phyloP scores from a whole-genome alignment of 768 basidiomycete species.

The Collybia nuda region DNA sequence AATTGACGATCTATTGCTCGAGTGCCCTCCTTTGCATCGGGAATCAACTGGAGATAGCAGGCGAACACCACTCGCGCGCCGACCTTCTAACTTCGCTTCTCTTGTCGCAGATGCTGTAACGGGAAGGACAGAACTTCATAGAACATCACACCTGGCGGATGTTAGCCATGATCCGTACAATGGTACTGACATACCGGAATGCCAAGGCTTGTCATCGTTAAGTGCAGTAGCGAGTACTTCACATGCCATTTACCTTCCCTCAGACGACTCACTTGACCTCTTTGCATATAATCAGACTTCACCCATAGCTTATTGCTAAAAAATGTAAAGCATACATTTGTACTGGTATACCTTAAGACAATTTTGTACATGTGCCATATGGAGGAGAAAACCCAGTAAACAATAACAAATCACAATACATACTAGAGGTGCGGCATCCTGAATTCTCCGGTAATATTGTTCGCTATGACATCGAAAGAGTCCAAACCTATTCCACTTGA shows the following conservation, averaged over 20 bases:
- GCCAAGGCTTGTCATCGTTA: too few species aligned
- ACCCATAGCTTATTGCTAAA: background rate
- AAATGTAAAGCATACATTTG: too few species aligned
- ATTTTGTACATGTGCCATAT: too few species aligned
- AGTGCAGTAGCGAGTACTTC: background rate
- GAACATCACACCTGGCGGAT: too few species aligned
- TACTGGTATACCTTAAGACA: too few species aligned
- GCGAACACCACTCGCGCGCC: background rate
- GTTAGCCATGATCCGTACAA: too few species aligned
- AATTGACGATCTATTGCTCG: too few species aligned
- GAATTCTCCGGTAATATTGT: background rate
- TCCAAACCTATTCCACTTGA: conserved; percentile 53
- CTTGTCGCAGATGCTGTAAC: conserved; percentile 38
- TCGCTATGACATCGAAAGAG: conserved; percentile 24
- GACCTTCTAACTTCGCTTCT: conserved; percentile 32
- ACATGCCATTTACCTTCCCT: conserved; percentile 19
- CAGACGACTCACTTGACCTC: conserved; percentile 52
- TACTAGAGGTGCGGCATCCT: background rate
- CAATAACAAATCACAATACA: background rate
- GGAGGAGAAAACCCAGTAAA: background rate
- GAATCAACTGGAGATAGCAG: background rate
- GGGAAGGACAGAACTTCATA: conserved; percentile 33
- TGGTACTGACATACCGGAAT: too few species aligned
- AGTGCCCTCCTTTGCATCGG: too few species aligned
- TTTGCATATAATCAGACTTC: conserved; percentile 24